Conservation (phyloP, 1,139 yeast genomes). For the Oligophagozyma castellii region DNA sequence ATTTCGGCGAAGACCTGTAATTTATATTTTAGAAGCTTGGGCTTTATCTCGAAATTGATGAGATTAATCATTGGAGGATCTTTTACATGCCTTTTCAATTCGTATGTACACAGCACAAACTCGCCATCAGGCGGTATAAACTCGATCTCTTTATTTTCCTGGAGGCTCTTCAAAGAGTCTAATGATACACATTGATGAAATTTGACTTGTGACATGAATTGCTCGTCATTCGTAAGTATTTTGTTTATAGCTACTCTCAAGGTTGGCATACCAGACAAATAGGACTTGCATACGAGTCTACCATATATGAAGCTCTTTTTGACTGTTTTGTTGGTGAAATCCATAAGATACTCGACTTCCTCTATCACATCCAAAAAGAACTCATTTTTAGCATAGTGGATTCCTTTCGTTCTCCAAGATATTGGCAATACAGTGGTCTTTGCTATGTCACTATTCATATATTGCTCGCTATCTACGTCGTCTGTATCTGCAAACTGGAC, state of each 20-base stretch:
- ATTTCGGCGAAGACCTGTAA: conserved; percentile 23
- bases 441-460: conserved; percentile 50
- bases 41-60: conserved; percentile 14
- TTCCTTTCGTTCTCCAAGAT: conserved; percentile 75
- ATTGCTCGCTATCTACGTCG: conserved; percentile 9
- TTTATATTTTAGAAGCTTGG: conserved; percentile 17
- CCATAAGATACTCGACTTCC: conserved; percentile 48
- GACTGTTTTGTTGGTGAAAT: conserved; percentile 39
- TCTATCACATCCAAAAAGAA: conserved; percentile 66
- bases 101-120: conserved; percentile 43
- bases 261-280: conserved; percentile 68
- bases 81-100: conserved; percentile 23
- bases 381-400: conserved; percentile 64
- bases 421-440: conserved; percentile 61
- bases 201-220: conserved; percentile 34
- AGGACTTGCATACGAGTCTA: conserved; percentile 49
- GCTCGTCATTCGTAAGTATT: conserved; percentile 32
- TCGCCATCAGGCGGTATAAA: conserved; percentile 76
- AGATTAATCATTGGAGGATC: conserved; percentile 30
- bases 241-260: conserved; percentile 57
- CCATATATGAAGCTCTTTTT: conserved; percentile 53
- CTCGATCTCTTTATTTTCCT: conserved; percentile 39
- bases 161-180: conserved; percentile 32
- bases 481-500: not conserved
- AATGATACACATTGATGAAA: conserved; percentile 74